Base-by-base conservation (phyloP, 2,329 filamentous ascomycete species). In the Colletotrichum siamense region DNA sequence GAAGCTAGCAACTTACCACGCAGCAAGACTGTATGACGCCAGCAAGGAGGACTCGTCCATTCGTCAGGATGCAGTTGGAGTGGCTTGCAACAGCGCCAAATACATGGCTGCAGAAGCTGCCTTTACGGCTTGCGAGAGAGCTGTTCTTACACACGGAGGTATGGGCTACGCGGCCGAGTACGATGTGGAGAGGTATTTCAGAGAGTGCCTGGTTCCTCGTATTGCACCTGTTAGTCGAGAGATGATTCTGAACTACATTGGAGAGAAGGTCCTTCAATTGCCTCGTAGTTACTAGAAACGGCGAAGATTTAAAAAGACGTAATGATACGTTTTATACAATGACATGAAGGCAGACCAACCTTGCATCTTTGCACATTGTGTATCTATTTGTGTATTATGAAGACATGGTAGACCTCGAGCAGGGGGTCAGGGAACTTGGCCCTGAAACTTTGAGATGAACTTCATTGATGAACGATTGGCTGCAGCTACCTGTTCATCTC, bases 211-310 rank as follows among this genome's bases (percentile, higher is more conserved):
- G 73, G 90, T 94, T 52, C 92, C 92, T 4, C 84, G 92, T 12
- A 92, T 94, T 69, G 92, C 92, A 12, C 92, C 92, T 0, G 89
- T 94, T 0, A 92, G 90, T 73, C 83, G 92, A 78, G 94, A 95
- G 85, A 95, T 95, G 94, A 94, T 95, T 69, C 85, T 94, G 86
- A 95, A 95, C 79, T 95, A 92, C 82, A 89, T 95, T 15, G 88
- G 90, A 4, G 93, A 95, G 82, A 94, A 91, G 84, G 93, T 91
- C 0, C 83, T 95, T n/a, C 85, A 88, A 5, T 80, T 95, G 30
- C 94, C 94, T 2, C 87, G 92, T 75, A 95, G 93, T 80, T 95
- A 95, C 78, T 95, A 78, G 63, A 44, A 7, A 24, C 0, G 4
- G 26, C n/a, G 2, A 28, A 55, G 22, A 22, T 8, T n/a, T 6